These are phyloP conservation scores for Penicillium frequentans DNA, from an alignment of 2,329 filamentous ascomycete species.

Conservation along the genomic window DNA sequence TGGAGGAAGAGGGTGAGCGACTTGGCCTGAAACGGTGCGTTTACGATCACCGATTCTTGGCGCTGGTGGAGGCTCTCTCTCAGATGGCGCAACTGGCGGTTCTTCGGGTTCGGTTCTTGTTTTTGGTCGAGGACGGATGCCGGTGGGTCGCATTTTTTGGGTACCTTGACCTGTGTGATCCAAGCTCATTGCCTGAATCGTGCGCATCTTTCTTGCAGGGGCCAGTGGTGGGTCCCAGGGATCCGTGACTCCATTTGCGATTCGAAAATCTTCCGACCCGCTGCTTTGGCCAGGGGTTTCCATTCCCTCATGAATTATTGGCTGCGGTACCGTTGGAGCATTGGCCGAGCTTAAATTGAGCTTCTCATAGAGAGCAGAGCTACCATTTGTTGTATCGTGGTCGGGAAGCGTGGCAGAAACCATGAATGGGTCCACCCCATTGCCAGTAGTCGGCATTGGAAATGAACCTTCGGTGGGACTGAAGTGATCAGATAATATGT, in stretches of 20 bases:
- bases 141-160: conserved; percentile 62
- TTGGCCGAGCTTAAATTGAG: conserved; percentile 48
- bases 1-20: conserved; percentile 52
- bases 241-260: conserved; percentile 30
- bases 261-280: conserved; percentile 42
- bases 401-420: conserved; percentile 36
- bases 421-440: conserved; percentile 46
- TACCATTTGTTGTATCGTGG: conserved; percentile 34
- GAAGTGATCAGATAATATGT: conserved; percentile 33
- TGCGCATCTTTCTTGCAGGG: conserved; percentile 53
- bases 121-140: conserved; percentile 43
- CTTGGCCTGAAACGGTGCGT: conserved; percentile 86
- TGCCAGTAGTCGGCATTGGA: conserved; percentile 38
- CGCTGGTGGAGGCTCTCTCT: conserved; percentile 32
- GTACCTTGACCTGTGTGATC: conserved; percentile 56
- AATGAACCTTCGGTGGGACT: conserved; percentile 32
- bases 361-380: conserved; percentile 51
- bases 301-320: conserved; percentile 53
- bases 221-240: conserved; percentile 46
- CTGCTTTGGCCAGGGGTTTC: conserved; percentile 62
- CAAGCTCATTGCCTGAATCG: conserved; percentile 54
- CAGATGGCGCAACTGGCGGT: conserved; percentile 31
- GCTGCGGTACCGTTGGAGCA: conserved; percentile 35
- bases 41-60: conserved; percentile 66
- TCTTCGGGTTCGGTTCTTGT: conserved; percentile 42